These are phyloP conservation scores for Sugiyamaella lignohabitans DNA, from an alignment of 805 yeast species.

Conservation along the genomic window DNA sequence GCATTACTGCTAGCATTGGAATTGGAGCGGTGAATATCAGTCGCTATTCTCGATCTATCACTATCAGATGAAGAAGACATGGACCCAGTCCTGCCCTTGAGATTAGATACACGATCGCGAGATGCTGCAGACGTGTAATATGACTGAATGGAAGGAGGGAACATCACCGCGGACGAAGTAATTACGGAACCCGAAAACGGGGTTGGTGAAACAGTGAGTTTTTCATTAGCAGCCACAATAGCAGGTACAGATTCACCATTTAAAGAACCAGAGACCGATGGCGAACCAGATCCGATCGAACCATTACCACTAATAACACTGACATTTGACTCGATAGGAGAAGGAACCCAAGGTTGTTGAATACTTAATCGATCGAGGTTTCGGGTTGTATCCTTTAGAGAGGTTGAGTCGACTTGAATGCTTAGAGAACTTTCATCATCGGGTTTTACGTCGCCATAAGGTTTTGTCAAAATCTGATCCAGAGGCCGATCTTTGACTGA, in stretches of 20 bases:
- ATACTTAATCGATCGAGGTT: constrained; percentile 2
- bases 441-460: constrained; percentile 3
- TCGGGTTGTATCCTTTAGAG: neutral
- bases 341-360: constrained; percentile 8
- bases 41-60: neutral
- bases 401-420: neutral
- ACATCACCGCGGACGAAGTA: neutral
- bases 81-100: constrained; percentile 2
- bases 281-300: neutral
- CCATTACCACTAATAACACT: neutral
- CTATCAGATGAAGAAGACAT: neutral
- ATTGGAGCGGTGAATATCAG: neutral
- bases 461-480: constrained; percentile 5
- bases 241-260: too few species aligned
- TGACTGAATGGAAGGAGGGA: neutral
- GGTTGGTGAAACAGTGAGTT: neutral
- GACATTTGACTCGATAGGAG: neutral
- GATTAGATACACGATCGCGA: constrained; percentile 3
- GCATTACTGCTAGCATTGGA: neutral
- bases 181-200: neutral
- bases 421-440: neutral
- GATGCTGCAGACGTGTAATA: neutral
- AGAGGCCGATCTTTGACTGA: constrained; percentile 4
- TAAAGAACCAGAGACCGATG: neutral
- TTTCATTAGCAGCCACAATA: neutral